Conservation (phyloP, 2,329 filamentous ascomycete genomes). For the Aspergillus phoenicis region DNA sequence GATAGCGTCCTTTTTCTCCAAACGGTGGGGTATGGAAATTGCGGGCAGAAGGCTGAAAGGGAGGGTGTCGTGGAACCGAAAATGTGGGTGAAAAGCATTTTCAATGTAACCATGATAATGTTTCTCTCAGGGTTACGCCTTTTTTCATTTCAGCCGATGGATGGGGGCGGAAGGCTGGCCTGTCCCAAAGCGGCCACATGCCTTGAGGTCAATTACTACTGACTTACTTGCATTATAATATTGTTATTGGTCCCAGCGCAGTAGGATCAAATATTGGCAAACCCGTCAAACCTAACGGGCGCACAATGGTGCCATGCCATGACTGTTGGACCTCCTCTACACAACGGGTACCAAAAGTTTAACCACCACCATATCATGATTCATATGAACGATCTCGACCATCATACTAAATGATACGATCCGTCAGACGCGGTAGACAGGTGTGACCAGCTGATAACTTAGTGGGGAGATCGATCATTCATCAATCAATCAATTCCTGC, state of each 20-base stretch:
- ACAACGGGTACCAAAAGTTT: background rate
- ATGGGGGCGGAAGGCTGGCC: background rate
- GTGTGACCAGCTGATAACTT: background rate
- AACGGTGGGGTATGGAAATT: slow-evolving; percentile 2
- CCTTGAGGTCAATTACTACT: background rate
- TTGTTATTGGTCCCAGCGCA: background rate
- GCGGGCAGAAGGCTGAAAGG: background rate
- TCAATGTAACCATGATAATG: background rate
- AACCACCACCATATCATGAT: background rate
- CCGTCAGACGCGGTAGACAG: background rate
- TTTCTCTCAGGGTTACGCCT: background rate
- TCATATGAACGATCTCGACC: background rate
- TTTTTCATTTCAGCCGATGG: background rate
- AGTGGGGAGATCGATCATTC: background rate
- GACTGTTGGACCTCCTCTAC: background rate
- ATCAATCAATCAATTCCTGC: background rate
- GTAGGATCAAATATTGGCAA: background rate
- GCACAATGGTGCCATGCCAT: background rate
- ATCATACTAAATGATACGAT: background rate
- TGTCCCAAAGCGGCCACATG: background rate
- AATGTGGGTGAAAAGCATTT: background rate
- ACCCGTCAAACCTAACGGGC: background rate
- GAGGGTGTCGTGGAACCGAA: background rate
- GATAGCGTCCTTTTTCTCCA: slow-evolving; percentile 1
- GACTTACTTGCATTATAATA: background rate